Percentiles rank a stretch among this genome's conserved stretches.
These are phyloP conservation scores for Isoetes taiwanensis DNA, from an alignment of 75 land plant species.

Conservation along the genomic window DNA sequence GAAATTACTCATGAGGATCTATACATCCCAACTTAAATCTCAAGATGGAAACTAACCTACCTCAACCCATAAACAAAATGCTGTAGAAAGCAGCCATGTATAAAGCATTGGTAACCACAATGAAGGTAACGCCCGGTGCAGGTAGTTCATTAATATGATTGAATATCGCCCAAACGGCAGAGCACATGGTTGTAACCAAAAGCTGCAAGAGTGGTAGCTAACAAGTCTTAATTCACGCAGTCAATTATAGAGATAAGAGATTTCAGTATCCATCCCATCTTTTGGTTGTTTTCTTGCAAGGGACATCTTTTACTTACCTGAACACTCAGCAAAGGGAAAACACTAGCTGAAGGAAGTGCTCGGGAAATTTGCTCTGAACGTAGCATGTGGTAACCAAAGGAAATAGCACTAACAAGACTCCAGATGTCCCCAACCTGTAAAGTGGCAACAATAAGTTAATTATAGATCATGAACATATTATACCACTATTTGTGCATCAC, in stretches of 20 bases:
- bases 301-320: too few relatives aligned
- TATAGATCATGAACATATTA: neutral
- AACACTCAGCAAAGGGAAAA: too few relatives aligned
- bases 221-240: too few relatives aligned
- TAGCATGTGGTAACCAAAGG: conserved; percentile 73
- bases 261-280: too few relatives aligned
- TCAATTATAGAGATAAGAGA: too few relatives aligned
- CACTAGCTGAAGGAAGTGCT: too few relatives aligned
- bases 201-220: too few relatives aligned
- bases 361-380: conserved; percentile 66
- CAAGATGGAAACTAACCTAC: conserved; percentile 14
- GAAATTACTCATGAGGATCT: too few relatives aligned
- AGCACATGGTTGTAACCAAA: conserved; percentile 38
- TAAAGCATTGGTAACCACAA: conserved; percentile 79
- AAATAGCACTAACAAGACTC: conserved; percentile 59
- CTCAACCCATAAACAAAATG: conserved; percentile 79
- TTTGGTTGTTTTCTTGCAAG: too few relatives aligned
- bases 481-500: neutral
- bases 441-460: neutral
- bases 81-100: conserved; percentile 73
- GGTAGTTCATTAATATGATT: conserved; percentile 12
- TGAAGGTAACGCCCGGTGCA: too few relatives aligned
- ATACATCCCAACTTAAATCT: too few relatives aligned
- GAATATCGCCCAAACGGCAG: conserved; percentile 39
- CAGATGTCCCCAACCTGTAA: conserved; percentile 74